Evolutionary conservation across 495 filamentous ascomycete species (phyloP).

Genomic region (Glonium stellatum): DNA sequence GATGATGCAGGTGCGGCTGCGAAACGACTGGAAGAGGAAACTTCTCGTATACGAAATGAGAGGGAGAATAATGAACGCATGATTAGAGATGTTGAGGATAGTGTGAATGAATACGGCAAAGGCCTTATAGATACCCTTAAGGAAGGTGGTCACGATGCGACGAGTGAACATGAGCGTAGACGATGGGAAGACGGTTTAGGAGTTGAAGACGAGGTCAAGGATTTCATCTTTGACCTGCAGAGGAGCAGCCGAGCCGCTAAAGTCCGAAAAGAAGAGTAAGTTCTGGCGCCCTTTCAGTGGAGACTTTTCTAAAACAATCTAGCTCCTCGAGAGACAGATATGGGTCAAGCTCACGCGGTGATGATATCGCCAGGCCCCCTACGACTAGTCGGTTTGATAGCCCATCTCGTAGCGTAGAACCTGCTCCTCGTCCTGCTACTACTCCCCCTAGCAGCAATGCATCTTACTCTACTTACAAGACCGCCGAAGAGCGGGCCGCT

Average conservation of each 20-base stretch:
- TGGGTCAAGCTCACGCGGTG: conserved; percentile 14
- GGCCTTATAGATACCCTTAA: conserved; percentile 81
- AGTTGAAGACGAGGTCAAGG: conserved; percentile 91
- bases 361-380: conserved; percentile 12
- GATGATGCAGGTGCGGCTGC: conserved; percentile 67
- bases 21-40: conserved; percentile 79
- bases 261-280: conserved; percentile 67
- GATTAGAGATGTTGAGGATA: conserved; percentile 95
- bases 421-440: conserved; percentile 31
- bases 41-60: conserved; percentile 67
- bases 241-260: conserved; percentile 69
- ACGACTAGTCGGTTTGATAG: conserved; percentile 32
- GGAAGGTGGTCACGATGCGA: conserved; percentile 63
- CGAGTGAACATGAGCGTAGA: conserved; percentile 78
- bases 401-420: conserved; percentile 38
- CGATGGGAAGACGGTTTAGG: conserved; percentile 96
- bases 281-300: conserved; percentile 1
- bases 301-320: not conserved
- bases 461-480: conserved; percentile 75
- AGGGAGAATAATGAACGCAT: conserved; percentile 91
- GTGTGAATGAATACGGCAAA: conserved; percentile 79
- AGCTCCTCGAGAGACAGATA: conserved; percentile 17
- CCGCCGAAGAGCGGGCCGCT: conserved; percentile 85
- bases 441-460: conserved; percentile 42
- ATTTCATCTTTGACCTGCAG: conserved; percentile 95